phyloP scores from a whole-genome alignment of 2,329 filamentous ascomycete genomes.

The Paraconiothyrium brasiliense region DNA sequence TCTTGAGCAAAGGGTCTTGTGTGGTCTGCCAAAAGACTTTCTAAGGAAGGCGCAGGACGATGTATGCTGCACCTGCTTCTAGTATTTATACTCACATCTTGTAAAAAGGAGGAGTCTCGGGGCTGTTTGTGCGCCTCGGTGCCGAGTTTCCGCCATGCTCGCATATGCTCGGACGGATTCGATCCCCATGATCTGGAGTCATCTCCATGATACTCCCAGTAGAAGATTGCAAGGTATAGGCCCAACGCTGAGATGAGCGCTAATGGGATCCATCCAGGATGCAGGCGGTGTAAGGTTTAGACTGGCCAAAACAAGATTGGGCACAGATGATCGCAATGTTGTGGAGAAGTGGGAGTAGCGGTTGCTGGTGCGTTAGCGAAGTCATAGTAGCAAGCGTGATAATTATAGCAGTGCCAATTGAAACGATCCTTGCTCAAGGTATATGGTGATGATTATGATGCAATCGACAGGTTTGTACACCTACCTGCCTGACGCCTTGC shows the following conservation, averaged over 20 bases:
- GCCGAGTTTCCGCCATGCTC: constrained; percentile 1
- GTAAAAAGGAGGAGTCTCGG: no score
- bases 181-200: not conserved
- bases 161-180: no score
- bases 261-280: not conserved
- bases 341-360: not conserved
- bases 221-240: not conserved
- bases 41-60: constrained; percentile 1
- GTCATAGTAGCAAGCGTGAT: not conserved
- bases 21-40: not conserved
- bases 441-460: no score
- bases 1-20: no score
- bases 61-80: no score
- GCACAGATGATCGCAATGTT: not conserved
- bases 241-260: not conserved
- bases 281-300: not conserved
- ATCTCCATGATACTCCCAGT: not conserved
- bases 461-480: no score
- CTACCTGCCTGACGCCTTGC: no score
- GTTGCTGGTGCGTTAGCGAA: not conserved
- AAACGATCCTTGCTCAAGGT: no score
- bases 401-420: no score
- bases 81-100: not conserved
- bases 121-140: not conserved
- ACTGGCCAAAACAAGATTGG: not conserved